Evolutionary conservation across 2,329 filamentous ascomycete genomes (phyloP).

Genomic region (Curvularia verruculosa): DNA sequence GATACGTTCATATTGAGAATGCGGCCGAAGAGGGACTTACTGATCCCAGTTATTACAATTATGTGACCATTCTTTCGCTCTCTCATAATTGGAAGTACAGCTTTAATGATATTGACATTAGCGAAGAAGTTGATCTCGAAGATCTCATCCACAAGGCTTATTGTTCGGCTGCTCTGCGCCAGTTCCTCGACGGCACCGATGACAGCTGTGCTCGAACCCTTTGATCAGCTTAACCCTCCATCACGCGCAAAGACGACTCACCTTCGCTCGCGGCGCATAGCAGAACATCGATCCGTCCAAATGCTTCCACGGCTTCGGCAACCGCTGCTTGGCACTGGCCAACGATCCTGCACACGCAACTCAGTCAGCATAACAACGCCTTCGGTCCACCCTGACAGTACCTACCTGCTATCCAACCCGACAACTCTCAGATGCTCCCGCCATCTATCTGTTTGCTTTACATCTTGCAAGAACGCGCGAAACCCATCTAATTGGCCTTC

Average conservation of each 20-base stretch:
- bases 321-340: slow-evolving; percentile 83
- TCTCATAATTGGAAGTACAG: slow-evolving; percentile 79
- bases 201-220: slow-evolving; percentile 62
- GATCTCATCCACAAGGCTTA: slow-evolving; percentile 83
- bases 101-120: slow-evolving; percentile 94
- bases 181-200: slow-evolving; percentile 92
- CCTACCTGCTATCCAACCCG: slow-evolving; percentile 62
- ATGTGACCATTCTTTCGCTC: slow-evolving; percentile 85
- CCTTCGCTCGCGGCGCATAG: slow-evolving; percentile 89
- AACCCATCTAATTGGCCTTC: slow-evolving; percentile 76
- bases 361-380: neutral
- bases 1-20: neutral
- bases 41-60: slow-evolving; percentile 86
- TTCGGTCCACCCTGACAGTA: slow-evolving; percentile 14
- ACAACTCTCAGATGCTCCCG: slow-evolving; percentile 73
- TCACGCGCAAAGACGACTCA: slow-evolving; percentile 42
- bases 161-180: slow-evolving; percentile 71
- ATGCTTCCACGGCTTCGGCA: slow-evolving; percentile 82
- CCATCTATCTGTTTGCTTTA: slow-evolving; percentile 76
- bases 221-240: neutral
- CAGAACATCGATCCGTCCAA: slow-evolving; percentile 87
- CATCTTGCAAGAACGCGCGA: slow-evolving; percentile 73
- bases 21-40: slow-evolving; percentile 41
- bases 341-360: slow-evolving; percentile 55
- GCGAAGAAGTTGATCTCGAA: slow-evolving; percentile 96